phyloP scores from a whole-genome alignment of 2,329 filamentous ascomycete species.

The Leptographium galeiforme region DNA sequence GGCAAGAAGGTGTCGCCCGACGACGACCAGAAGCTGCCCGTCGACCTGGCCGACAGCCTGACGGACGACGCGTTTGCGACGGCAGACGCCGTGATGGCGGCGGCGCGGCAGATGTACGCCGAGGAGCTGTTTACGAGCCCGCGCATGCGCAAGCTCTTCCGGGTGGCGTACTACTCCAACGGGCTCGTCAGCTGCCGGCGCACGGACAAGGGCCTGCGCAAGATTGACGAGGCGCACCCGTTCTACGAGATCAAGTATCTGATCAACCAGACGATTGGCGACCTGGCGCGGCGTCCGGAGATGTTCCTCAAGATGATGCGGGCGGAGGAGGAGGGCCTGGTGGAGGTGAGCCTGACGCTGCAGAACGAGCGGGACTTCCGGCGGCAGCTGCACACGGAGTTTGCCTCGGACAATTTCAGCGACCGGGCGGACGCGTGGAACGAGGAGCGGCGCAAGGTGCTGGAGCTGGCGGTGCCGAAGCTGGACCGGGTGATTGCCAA shows the following conservation, averaged over 20 bases:
- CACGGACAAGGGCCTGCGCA: slow-evolving; percentile 85
- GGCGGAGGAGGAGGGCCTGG: slow-evolving; percentile 83
- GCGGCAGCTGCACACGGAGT: slow-evolving; percentile 64
- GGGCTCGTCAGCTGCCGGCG: slow-evolving; percentile 77
- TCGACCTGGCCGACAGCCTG: slow-evolving; percentile 75
- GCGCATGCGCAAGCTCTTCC: slow-evolving; percentile 76
- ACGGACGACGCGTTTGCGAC: slow-evolving; percentile 62
- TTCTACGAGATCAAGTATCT: slow-evolving; percentile 99
- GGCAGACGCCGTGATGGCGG: slow-evolving; percentile 59
- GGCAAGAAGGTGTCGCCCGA: slow-evolving; percentile 73
- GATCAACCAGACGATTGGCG: slow-evolving; percentile 70
- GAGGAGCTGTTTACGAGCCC: slow-evolving; percentile 85
- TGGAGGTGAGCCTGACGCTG: slow-evolving; percentile 72
- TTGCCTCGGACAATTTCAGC: slow-evolving; percentile 90
- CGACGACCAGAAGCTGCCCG: slow-evolving; percentile 65
- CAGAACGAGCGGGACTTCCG: slow-evolving; percentile 65
- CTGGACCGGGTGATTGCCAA: slow-evolving; percentile 75
- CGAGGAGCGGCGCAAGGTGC: slow-evolving; percentile 66
- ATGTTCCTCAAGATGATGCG: slow-evolving; percentile 95
- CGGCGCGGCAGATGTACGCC: slow-evolving; percentile 75
- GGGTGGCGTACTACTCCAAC: slow-evolving; percentile 69
- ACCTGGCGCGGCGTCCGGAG: slow-evolving; percentile 73
- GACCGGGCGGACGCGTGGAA: slow-evolving; percentile 95
- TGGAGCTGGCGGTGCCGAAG: slow-evolving; percentile 70
- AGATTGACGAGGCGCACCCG: slow-evolving; percentile 87